phyloP scores from a whole-genome alignment of 352 stramenopile genomes.

The Nothophytophthora sp. region DNA sequence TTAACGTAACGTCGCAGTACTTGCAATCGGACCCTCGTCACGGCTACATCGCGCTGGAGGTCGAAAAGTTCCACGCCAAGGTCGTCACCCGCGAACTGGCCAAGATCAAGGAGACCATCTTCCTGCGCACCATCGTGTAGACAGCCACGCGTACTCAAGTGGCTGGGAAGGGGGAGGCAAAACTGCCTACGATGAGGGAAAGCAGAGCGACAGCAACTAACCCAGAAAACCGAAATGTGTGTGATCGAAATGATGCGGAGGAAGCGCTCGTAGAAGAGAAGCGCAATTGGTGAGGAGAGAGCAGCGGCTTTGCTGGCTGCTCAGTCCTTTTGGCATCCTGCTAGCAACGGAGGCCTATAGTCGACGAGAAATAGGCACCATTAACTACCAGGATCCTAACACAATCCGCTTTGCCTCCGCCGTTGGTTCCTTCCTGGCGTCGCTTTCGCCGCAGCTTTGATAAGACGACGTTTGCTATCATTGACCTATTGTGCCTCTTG shows the following conservation, averaged over 20 bases:
- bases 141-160: constrained; percentile 3
- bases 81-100: constrained; percentile 77
- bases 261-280: constrained; percentile 11
- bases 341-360: constrained; percentile 12
- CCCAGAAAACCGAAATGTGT: constrained; percentile 29
- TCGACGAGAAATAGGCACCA: constrained; percentile 16
- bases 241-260: constrained; percentile 13
- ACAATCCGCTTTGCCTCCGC: constrained; percentile 21
- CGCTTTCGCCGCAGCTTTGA: not conserved
- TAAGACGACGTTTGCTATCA: too few relatives aligned
- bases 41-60: constrained; percentile 82
- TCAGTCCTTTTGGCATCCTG: constrained; percentile 28
- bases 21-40: constrained; percentile 80
- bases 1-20: constrained; percentile 88
- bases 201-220: constrained; percentile 23
- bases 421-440: not conserved
- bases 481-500: too few relatives aligned
- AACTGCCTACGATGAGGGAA: constrained; percentile 6
- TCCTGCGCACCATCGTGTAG: constrained; percentile 80
- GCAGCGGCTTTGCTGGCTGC: not conserved
- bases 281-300: constrained; percentile 22
- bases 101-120: constrained; percentile 89
- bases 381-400: constrained; percentile 24
- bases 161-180: constrained; percentile 1
- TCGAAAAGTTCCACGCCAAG: constrained; percentile 82